Percentiles rank a stretch among this genome's conserved stretches.
Conservation (phyloP, 805 yeast species). For the Saccharomycopsis babjevae region DNA sequence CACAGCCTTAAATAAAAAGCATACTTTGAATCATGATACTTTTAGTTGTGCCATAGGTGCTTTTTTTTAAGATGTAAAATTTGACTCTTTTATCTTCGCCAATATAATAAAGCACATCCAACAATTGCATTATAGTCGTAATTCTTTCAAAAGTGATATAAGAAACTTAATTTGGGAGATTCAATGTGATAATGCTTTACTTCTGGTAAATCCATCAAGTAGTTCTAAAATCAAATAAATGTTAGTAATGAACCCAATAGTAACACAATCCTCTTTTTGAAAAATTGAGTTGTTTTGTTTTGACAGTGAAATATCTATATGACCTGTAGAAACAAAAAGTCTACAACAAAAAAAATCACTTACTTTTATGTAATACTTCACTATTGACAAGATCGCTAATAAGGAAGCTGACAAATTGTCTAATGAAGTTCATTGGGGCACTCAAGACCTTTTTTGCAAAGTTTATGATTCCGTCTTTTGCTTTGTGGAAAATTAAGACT, state of each 20-base stretch:
- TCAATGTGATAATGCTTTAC: neutral
- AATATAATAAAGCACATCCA: too few relatives aligned
- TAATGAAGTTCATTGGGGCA: slow-evolving; percentile 16
- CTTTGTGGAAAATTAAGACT: slow-evolving; percentile 9
- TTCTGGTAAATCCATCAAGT: neutral
- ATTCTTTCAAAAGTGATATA: too few relatives aligned
- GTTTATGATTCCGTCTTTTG: slow-evolving; percentile 12
- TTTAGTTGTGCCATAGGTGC: too few relatives aligned
- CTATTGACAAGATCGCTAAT: slow-evolving; percentile 13
- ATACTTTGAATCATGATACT: too few relatives aligned
- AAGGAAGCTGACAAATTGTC: slow-evolving; percentile 13
- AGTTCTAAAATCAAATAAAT: slow-evolving; percentile 2
- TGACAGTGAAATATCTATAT: neutral
- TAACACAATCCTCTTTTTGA: neutral
- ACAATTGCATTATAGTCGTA: too few relatives aligned
- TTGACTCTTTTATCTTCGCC: too few relatives aligned
- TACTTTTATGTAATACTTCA: slow-evolving; percentile 9
- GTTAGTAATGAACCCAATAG: neutral
- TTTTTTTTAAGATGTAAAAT: too few relatives aligned
- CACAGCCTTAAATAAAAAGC: too few relatives aligned
- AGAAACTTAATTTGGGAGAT: too few relatives aligned
- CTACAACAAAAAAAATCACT: neutral
- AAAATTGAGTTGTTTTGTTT: neutral
- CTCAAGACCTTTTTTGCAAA: slow-evolving; percentile 16
- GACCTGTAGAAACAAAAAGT: too few relatives aligned